Conservation (phyloP, 2,329 filamentous ascomycete species). For the Neopestalotiopsis clavispora region DNA sequence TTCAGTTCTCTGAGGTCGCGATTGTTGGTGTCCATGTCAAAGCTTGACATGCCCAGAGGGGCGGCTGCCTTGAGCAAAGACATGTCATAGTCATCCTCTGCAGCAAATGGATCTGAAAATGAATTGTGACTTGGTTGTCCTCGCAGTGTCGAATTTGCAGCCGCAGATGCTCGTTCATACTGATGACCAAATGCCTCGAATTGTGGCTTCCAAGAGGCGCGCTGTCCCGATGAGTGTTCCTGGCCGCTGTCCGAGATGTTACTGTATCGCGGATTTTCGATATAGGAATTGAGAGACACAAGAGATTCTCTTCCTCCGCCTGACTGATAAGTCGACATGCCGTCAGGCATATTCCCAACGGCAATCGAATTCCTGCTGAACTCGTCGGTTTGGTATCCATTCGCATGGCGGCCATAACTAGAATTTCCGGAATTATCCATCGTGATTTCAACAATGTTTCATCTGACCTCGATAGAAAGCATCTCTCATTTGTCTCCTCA, state of each 20-base stretch:
- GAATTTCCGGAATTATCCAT: too few relatives aligned
- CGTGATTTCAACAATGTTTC: too few relatives aligned
- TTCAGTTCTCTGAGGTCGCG: slow-evolving; percentile 30
- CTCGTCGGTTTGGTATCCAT: too few relatives aligned
- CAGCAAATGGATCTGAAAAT: slow-evolving; percentile 32
- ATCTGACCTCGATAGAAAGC: too few relatives aligned
- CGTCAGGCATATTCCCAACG: too few relatives aligned
- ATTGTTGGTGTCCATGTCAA: slow-evolving; percentile 32
- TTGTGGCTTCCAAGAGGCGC: slow-evolving; percentile 22
- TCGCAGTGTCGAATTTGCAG: slow-evolving; percentile 22
- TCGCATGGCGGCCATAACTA: too few relatives aligned
- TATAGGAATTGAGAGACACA: too few relatives aligned
- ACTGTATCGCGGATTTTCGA: too few relatives aligned
- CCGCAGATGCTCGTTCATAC: slow-evolving; percentile 25
- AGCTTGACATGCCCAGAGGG: slow-evolving; percentile 37
- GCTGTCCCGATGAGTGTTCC: slow-evolving; percentile 22
- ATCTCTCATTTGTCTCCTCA: too few relatives aligned
- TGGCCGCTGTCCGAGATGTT: slow-evolving; percentile 16
- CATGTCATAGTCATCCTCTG: slow-evolving; percentile 39
- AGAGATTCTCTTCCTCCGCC: too few relatives aligned
- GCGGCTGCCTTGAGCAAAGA: slow-evolving; percentile 33
- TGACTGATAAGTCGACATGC: too few relatives aligned
- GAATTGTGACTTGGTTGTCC: slow-evolving; percentile 31
- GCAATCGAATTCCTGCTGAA: too few relatives aligned
- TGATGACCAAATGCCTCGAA: slow-evolving; percentile 25